These are phyloP conservation scores for Betula pendula DNA, from an alignment of 306 rosid genomes.

Conservation along the genomic window DNA sequence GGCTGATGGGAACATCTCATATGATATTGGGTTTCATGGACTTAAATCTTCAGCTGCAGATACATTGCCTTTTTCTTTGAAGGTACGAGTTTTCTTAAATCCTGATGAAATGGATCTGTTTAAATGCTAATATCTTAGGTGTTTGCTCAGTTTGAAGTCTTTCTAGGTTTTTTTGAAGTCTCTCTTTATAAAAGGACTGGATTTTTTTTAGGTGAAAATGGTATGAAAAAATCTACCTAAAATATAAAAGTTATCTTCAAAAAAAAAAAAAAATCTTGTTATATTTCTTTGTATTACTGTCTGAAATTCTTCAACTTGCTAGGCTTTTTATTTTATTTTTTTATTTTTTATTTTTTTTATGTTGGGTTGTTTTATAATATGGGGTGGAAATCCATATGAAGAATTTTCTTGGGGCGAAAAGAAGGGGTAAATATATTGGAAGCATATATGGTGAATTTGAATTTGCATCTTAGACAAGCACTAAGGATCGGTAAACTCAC, in stretches of 20 bases:
- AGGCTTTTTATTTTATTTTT: not conserved
- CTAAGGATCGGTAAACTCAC: not conserved
- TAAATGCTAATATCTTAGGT: conserved; percentile 7
- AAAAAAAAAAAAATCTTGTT: not conserved
- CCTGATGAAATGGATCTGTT: not conserved
- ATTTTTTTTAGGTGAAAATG: not conserved
- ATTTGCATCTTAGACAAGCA: not conserved
- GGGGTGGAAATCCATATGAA: not conserved
- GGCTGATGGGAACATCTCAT: conserved; percentile 89
- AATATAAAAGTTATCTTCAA: not conserved
- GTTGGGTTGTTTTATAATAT: not conserved
- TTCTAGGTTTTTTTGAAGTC: not conserved
- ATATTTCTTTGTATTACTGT: not conserved
- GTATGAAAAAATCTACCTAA: not conserved
- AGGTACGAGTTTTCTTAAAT: conserved; percentile 49
- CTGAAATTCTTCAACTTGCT: not conserved
- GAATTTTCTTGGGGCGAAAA: not conserved
- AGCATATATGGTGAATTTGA: not conserved
- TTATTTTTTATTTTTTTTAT: no score
- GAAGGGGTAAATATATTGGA: not conserved
- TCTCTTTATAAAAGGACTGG: not conserved
- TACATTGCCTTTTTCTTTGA: conserved; percentile 51
- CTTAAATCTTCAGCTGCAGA: conserved; percentile 67
- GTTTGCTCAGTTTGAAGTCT: not conserved
- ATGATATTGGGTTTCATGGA: conserved; percentile 85